These are phyloP conservation scores for Trichoderma sp. DNA, from an alignment of 2,329 filamentous ascomycete species.

Conservation along the genomic window DNA sequence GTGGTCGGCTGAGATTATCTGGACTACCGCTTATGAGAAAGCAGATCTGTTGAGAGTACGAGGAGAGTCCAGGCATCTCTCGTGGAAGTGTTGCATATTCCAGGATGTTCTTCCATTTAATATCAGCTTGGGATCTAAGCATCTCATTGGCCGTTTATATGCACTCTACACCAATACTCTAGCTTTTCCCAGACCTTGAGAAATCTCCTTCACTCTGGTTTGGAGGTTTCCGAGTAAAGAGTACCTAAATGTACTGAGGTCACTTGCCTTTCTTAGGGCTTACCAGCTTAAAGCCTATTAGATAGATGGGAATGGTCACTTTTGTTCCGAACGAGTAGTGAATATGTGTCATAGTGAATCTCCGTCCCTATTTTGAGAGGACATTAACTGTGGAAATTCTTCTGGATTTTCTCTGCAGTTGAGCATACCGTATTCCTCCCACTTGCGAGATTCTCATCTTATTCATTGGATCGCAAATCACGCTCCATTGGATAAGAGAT, in stretches of 20 bases:
- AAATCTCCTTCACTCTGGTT: no score
- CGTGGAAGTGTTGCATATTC: not conserved
- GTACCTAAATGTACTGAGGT: not conserved
- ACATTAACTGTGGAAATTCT: not conserved
- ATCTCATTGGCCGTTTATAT: not conserved
- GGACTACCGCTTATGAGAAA: not conserved
- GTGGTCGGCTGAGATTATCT: not conserved
- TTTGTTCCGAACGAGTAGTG: not conserved
- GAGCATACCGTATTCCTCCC: not conserved
- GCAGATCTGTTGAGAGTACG: not conserved
- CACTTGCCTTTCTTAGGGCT: not conserved
- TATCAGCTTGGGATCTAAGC: not conserved
- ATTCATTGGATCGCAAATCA: not conserved
- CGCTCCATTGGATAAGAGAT: not conserved
- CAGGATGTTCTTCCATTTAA: not conserved
- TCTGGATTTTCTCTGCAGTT: not conserved
- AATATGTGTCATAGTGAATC: no score
- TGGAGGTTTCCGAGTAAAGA: no score
- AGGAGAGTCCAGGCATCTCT: not conserved
- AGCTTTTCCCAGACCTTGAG: no score
- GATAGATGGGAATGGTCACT: not conserved
- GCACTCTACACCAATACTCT: no score
- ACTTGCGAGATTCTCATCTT: not conserved
- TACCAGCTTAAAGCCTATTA: not conserved
- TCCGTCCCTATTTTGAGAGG: not conserved